phyloP scores from a whole-genome alignment of 2,329 filamentous ascomycete species.

The Fusarium cicatricum region DNA sequence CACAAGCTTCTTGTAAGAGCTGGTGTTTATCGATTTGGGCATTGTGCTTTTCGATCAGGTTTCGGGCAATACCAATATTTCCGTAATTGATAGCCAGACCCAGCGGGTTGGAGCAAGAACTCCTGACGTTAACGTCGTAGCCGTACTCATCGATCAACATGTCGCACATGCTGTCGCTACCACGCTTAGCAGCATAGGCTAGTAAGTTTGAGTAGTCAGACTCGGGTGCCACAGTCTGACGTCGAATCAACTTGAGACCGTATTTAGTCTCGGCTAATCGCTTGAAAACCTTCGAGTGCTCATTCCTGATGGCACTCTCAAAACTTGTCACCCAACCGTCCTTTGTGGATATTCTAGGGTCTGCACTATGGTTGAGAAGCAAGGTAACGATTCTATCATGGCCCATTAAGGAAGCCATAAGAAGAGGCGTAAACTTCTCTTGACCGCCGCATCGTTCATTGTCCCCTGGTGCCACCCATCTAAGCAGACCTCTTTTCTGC shows the following conservation, averaged over 20 bases:
- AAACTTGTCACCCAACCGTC: rapidly evolving
- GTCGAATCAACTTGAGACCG: neutral
- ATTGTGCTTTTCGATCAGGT: neutral
- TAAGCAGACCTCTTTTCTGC: neutral
- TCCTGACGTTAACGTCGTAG: neutral
- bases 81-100: rapidly evolving
- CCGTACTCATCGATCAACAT: neutral
- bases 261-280: neutral
- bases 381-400: neutral
- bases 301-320: neutral
- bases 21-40: neutral
- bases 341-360: neutral
- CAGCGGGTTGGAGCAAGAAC: neutral
- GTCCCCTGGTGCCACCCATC: neutral
- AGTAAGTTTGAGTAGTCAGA: neutral
- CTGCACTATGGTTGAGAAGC: neutral
- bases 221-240: rapidly evolving
- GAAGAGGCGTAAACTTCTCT: neutral
- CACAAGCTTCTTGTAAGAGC: too few species aligned
- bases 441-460: too few species aligned
- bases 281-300: neutral
- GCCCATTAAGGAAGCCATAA: neutral
- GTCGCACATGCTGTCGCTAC: neutral
- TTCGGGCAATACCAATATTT: neutral
- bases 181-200: rapidly evolving